These are phyloP conservation scores for Tieghemiomyces parasiticus DNA, from an alignment of 192 early-diverging fungal species.

Conservation along the genomic window DNA sequence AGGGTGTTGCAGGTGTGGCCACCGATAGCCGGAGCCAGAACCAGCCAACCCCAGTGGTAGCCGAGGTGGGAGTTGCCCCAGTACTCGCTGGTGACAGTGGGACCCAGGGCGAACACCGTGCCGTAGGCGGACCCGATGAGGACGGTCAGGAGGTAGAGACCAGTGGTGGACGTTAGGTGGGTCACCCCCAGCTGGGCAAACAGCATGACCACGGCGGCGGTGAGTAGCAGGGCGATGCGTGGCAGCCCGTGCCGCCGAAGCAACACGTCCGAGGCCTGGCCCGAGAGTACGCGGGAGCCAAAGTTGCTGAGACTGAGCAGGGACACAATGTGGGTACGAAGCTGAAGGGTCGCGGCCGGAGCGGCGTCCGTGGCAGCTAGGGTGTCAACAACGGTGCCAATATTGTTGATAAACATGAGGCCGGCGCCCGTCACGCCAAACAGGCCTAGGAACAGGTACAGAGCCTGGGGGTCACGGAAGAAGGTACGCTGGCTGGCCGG, in stretches of 20 bases:
- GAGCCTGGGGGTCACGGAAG: slow-evolving; percentile 26
- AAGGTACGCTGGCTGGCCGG: slow-evolving; percentile 12
- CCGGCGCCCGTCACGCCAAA: slow-evolving; percentile 30
- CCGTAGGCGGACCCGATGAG: slow-evolving; percentile 27
- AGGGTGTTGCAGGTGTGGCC: slow-evolving; percentile 45
- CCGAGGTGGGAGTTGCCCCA: slow-evolving; percentile 34
- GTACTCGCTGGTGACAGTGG: slow-evolving; percentile 27
- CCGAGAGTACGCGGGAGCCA: slow-evolving; percentile 18
- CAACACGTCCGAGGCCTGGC: slow-evolving; percentile 27
- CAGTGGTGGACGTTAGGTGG: slow-evolving; percentile 13
- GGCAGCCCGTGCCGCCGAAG: slow-evolving; percentile 24
- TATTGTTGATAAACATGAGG: slow-evolving; percentile 33
- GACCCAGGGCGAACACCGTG: slow-evolving; percentile 25
- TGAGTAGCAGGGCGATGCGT: slow-evolving; percentile 20
- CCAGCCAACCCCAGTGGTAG: slow-evolving; percentile 39
- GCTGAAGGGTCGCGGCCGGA: slow-evolving; percentile 21
- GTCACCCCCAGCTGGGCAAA: slow-evolving; percentile 21
- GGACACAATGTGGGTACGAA: slow-evolving; percentile 30
- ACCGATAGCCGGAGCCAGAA: slow-evolving; percentile 40
- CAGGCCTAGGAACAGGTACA: slow-evolving; percentile 25
- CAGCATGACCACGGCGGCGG: slow-evolving; percentile 20
- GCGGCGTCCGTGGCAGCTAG: slow-evolving; percentile 17
- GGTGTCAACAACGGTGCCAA: slow-evolving; percentile 29
- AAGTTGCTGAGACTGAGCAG: slow-evolving; percentile 29
- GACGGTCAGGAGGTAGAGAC: slow-evolving; percentile 20